Percentiles rank a stretch among this genome's conserved stretches.
Evolutionary conservation across 441 rosid genomes (phyloP).

Genomic region (Aleurites moluccanus): DNA sequence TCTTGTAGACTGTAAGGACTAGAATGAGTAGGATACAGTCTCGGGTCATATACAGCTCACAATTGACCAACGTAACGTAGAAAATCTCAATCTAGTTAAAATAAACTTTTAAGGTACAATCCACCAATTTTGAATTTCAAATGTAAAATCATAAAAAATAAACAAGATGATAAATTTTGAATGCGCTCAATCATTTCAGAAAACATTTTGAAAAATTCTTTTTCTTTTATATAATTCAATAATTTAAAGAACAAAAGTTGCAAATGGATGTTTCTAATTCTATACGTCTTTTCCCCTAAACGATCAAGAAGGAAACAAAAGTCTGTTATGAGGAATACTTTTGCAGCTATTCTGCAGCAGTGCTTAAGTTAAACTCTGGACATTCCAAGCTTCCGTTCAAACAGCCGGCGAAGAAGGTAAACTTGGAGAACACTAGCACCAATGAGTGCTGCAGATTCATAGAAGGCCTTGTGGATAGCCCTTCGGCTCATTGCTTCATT

Average conservation of each 20-base stretch:
- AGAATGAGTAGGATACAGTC: no score
- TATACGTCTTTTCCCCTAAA: constrained; percentile 15
- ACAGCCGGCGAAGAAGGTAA: constrained; percentile 61
- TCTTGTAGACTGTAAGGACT: not conserved
- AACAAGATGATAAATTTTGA: no score
- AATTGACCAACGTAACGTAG: no score
- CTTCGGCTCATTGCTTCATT: constrained; percentile 60
- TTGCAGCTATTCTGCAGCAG: not conserved
- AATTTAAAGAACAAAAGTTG: not conserved
- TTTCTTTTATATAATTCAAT: not conserved
- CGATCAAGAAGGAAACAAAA: constrained; percentile 1
- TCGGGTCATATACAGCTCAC: no score
- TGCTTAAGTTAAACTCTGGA: constrained; percentile 51
- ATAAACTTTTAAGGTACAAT: no score
- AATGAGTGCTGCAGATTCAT: constrained; percentile 59
- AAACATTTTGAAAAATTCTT: not conserved
- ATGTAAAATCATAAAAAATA: no score
- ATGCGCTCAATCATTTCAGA: no score
- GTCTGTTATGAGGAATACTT: constrained; percentile 18
- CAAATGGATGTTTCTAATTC: constrained; percentile 16
- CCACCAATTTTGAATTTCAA: no score
- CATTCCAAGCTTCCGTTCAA: constrained; percentile 66
- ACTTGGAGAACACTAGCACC: constrained; percentile 64
- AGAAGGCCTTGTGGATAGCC: constrained; percentile 64
- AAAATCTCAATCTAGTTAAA: no score